Conservation (phyloP, 768 basidiomycete genomes). For the Phylloporus rhodoxanthus region DNA sequence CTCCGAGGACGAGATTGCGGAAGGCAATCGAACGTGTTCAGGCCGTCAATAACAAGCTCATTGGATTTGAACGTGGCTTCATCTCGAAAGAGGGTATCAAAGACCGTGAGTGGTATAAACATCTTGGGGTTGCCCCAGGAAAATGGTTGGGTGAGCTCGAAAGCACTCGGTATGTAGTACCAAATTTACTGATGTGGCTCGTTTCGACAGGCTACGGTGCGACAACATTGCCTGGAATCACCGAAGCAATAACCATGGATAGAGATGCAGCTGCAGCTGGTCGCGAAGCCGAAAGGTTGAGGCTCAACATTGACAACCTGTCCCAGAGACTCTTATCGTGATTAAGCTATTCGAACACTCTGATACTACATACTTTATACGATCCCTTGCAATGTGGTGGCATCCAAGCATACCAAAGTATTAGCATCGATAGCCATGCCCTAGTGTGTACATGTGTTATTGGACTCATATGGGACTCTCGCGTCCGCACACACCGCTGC, state of each 20-base stretch:
- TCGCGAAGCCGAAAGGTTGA: slow-evolving; percentile 58
- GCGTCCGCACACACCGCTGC: no score
- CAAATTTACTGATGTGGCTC: slow-evolving; percentile 1
- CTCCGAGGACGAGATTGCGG: slow-evolving; percentile 34
- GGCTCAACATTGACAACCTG: slow-evolving; percentile 46
- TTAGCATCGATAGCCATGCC: no score
- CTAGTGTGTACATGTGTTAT: no score
- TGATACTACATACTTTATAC: neutral
- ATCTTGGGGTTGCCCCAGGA: slow-evolving; percentile 88
- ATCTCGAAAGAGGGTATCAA: slow-evolving; percentile 76
- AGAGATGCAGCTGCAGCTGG: slow-evolving; percentile 55
- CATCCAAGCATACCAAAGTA: no score
- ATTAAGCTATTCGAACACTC: neutral
- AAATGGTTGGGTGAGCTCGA: slow-evolving; percentile 65
- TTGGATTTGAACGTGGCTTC: slow-evolving; percentile 74
- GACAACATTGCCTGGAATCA: slow-evolving; percentile 77
- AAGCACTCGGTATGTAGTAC: neutral
- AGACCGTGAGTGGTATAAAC: slow-evolving; percentile 82
- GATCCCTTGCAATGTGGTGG: no score
- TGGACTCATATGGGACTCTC: no score
- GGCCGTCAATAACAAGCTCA: slow-evolving; percentile 61
- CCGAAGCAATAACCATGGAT: slow-evolving; percentile 73
- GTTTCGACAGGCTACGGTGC: slow-evolving; percentile 65
- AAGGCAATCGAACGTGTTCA: slow-evolving; percentile 56
- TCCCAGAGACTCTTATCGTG: slow-evolving; percentile 28